phyloP scores from a whole-genome alignment of 495 filamentous ascomycete species.

The Parathielavia hyrcaniae region DNA sequence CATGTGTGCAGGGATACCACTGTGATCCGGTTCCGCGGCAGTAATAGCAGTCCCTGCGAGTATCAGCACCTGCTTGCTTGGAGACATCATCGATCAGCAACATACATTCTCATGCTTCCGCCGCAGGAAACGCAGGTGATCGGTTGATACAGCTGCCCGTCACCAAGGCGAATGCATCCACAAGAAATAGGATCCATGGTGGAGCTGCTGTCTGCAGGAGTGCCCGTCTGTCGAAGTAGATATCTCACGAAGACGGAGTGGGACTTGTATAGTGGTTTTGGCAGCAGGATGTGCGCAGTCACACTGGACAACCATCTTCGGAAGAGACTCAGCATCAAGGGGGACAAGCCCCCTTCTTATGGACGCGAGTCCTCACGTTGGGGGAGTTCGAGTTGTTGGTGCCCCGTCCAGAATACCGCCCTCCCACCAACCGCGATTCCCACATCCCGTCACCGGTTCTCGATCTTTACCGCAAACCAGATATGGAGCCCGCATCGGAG shows the following conservation, averaged over 20 bases:
- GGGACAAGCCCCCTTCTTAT: constrained; percentile 10
- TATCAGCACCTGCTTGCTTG: background rate
- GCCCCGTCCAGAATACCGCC: constrained; percentile 5
- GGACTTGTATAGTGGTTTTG: background rate
- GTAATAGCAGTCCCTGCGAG: background rate
- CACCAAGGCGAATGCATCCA: constrained; percentile 4
- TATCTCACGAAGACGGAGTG: background rate
- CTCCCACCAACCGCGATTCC: constrained; percentile 23
- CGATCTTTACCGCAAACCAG: constrained; percentile 15
- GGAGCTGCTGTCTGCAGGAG: background rate
- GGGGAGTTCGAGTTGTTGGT: background rate
- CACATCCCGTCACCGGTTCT: constrained; percentile 7
- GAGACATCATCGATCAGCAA: background rate
- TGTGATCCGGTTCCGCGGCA: constrained; percentile 2
- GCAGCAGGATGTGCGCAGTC: background rate
- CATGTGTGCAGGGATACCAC: constrained; percentile 14
- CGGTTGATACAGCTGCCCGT: constrained; percentile 8
- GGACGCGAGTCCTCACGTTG: background rate
- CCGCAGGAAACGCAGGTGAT: constrained; percentile 4
- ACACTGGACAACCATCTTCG: background rate
- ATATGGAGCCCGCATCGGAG: constrained; percentile 13
- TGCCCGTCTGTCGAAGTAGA: background rate
- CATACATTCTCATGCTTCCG: constrained; percentile 18
- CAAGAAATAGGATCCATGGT: constrained; percentile 12
- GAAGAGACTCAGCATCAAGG: background rate